Conservation (phyloP, 2,329 filamentous ascomycete species). For the Talaromyces sp. region DNA sequence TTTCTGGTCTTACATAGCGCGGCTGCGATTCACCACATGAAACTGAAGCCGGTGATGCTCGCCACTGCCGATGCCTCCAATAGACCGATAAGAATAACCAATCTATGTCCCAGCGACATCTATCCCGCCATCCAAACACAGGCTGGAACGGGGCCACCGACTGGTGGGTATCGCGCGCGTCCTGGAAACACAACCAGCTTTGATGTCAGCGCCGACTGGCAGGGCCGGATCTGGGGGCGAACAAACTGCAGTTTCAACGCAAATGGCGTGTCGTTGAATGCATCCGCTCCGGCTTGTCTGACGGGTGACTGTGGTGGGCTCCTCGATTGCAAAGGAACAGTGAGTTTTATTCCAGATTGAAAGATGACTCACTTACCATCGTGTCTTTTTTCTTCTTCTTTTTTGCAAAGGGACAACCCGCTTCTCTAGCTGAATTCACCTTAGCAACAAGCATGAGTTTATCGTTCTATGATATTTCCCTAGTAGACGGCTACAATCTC, state of each 20-base stretch:
- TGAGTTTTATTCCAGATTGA: conserved; percentile 37
- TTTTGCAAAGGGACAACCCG: conserved; percentile 59
- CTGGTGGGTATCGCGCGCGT: conserved; percentile 63
- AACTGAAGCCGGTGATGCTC: conserved; percentile 15
- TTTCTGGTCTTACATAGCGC: background rate
- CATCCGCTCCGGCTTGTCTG: conserved; percentile 54
- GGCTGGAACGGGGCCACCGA: conserved; percentile 60
- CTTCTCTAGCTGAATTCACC: conserved; percentile 76
- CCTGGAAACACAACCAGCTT: conserved; percentile 55
- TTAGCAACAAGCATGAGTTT: conserved; percentile 54
- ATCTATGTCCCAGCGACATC: conserved; percentile 64
- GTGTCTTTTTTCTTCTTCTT: conserved; percentile 24
- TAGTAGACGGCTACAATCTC: conserved; percentile 83
- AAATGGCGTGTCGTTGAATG: conserved; percentile 49
- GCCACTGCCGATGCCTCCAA: conserved; percentile 27
- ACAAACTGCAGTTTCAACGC: conserved; percentile 75
- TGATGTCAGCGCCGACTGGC: conserved; percentile 68
- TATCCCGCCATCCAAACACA: conserved; percentile 75
- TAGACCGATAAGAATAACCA: conserved; percentile 63
- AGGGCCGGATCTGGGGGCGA: conserved; percentile 74
- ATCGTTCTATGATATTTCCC: conserved; percentile 77
- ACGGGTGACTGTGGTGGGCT: conserved; percentile 73
- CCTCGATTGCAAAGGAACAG: conserved; percentile 63
- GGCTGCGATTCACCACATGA: conserved; percentile 20
- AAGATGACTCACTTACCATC: background rate